A percentile compares a stretch with the other conserved stretches of the same genome.
Conservation (phyloP, 345 rosid species). For the Sapria himalayana region DNA sequence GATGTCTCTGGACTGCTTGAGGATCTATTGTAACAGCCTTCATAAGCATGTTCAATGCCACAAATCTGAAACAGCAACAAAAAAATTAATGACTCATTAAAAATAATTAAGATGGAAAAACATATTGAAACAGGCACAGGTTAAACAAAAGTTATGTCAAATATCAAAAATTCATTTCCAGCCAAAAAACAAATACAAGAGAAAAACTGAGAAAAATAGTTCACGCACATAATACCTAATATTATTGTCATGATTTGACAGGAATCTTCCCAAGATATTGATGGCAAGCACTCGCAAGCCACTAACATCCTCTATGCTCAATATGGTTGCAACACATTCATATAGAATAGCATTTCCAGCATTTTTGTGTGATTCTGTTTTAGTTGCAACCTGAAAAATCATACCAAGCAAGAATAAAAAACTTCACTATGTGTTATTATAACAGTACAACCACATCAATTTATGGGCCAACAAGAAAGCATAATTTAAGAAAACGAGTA, state of each 20-base stretch:
- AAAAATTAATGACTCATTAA: not conserved
- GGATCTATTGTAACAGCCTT: constrained; percentile 74
- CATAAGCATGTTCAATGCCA: constrained; percentile 94
- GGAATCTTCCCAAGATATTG: constrained; percentile 88
- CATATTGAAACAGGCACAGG: not conserved
- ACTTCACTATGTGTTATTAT: too few relatives aligned
- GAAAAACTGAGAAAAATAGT: not conserved
- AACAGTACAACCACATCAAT: not conserved
- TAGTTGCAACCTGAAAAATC: constrained; percentile 73
- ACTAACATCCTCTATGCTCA: constrained; percentile 92
- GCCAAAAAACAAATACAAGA: not conserved
- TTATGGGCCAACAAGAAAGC: constrained; percentile 1
- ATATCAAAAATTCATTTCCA: not conserved
- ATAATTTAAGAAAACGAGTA: too few relatives aligned
- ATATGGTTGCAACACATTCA: constrained; percentile 92
- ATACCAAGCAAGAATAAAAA: constrained; percentile 10
- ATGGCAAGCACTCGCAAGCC: constrained; percentile 98
- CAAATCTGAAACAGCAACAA: constrained; percentile 37
- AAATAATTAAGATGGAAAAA: not conserved
- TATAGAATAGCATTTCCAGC: constrained; percentile 98
- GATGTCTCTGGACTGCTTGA: constrained; percentile 94
- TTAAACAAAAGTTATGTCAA: not conserved
- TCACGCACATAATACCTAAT: constrained; percentile 34
- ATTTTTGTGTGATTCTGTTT: constrained; percentile 93
- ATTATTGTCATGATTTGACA: constrained; percentile 97